Percentiles rank a stretch among this genome's conserved stretches.
These are phyloP conservation scores for Exophiala oligosperma DNA, from an alignment of 2,329 filamentous ascomycete species.

Conservation along the genomic window DNA sequence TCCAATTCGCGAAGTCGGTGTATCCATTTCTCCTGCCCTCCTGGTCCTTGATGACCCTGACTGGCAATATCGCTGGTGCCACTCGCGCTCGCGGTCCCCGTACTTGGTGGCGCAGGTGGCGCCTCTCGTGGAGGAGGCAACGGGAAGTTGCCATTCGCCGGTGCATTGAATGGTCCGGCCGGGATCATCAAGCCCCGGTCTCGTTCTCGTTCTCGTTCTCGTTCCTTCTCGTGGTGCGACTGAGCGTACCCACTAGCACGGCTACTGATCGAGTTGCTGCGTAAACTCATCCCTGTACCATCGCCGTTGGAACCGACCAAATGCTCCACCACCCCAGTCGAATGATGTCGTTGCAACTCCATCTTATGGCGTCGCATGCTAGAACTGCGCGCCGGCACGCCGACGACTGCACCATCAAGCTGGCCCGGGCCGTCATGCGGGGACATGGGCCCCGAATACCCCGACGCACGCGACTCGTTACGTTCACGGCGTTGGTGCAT, in stretches of 20 bases:
- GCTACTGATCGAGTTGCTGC: slow-evolving; percentile 27
- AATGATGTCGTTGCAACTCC: slow-evolving; percentile 48
- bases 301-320: slow-evolving; percentile 26
- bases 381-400: slow-evolving; percentile 29
- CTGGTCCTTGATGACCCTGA: slow-evolving; percentile 25
- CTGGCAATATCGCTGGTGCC: slow-evolving; percentile 21
- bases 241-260: background rate
- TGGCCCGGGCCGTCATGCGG: slow-evolving; percentile 17
- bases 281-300: slow-evolving; percentile 28
- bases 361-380: slow-evolving; percentile 34
- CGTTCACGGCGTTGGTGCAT: slow-evolving; percentile 23
- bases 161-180: slow-evolving; percentile 24
- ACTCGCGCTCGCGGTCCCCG: slow-evolving; percentile 6
- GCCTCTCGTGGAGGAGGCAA: slow-evolving; percentile 26
- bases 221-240: slow-evolving; percentile 10
- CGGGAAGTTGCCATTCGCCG: slow-evolving; percentile 28
- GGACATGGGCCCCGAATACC: slow-evolving; percentile 22
- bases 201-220: slow-evolving; percentile 5
- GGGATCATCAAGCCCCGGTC: slow-evolving; percentile 26
- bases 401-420: slow-evolving; percentile 17
- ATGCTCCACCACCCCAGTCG: slow-evolving; percentile 51
- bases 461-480: slow-evolving; percentile 26
- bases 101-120: slow-evolving; percentile 24
- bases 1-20: slow-evolving; percentile 85
- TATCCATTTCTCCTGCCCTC: slow-evolving; percentile 74